Evolutionary conservation across 371 early-diverging fungal species (phyloP), one percentile per base, ranked within the genome.

Genomic region (Mucor circinelloides): DNA sequence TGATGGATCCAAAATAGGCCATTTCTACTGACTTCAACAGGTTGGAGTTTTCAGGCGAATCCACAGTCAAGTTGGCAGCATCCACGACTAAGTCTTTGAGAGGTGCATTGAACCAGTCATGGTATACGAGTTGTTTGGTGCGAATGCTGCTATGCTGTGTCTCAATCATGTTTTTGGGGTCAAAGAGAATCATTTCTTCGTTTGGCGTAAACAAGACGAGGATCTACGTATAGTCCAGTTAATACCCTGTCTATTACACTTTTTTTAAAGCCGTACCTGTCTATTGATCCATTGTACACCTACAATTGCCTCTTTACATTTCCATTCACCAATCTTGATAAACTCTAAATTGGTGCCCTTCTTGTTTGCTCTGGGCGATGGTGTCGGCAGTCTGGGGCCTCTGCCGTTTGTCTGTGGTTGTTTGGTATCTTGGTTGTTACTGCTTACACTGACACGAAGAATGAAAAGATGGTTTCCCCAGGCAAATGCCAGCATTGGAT

Each of bases 231-330:
- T 25, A 59, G 0, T 25, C 23, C n/a, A n/a, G n/a, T n/a, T n/a
- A n/a, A n/a, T n/a, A n/a, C n/a, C n/a, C n/a, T n/a, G n/a, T n/a
- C n/a, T n/a, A n/a, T n/a, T n/a, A n/a, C n/a, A n/a, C n/a, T n/a
- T n/a, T n/a, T n/a, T n/a, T n/a, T n/a, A n/a, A 19, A 6, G 2
- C 30, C 6, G 28, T 79, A 93, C 92, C 82, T 89, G 87, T 60
- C 85, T 80, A 50, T 89, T 89, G 13, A 93, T 81, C 94, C 94
- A 94, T 67, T 91, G 91, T 21, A 91, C 70, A 1, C 87, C 89
- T 17, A 94, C 91, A 69, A 94, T 92, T 17, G 83, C 72, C 57
- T 90, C 88, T 27, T 75, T 77, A 13, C 84, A 82, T 54, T 82
- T 73, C 86, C 87, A 89, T 60, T 89, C 88, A 2, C 89, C 91